Conservation (phyloP, 2,329 filamentous ascomycete genomes). For the Ophiostoma sp. region DNA sequence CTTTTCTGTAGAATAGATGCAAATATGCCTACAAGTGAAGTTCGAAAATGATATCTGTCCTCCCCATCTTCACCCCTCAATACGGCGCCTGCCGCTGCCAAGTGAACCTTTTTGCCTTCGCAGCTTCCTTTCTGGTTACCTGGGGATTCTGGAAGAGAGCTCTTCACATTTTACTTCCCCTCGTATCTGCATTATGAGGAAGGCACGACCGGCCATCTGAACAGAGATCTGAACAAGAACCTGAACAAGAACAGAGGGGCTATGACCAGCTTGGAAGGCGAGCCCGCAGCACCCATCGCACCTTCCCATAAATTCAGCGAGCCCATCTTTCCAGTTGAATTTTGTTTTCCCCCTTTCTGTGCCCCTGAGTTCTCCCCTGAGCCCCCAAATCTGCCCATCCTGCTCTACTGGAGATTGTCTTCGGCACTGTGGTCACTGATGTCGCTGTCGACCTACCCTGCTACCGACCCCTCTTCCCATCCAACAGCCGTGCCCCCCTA, state of each 20-base stretch:
- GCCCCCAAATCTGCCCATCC: neutral
- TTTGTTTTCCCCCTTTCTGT: neutral
- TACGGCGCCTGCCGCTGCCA: constrained; percentile 9
- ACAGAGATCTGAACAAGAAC: neutral
- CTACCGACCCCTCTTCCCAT: neutral
- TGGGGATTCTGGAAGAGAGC: neutral
- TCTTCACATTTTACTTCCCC: neutral
- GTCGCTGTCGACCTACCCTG: neutral
- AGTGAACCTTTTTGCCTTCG: neutral
- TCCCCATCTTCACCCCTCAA: neutral
- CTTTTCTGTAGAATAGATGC: neutral
- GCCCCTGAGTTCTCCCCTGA: neutral
- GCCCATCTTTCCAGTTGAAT: too few relatives aligned
- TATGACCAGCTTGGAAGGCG: neutral
- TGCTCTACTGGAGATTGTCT: neutral
- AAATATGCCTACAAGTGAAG: neutral
- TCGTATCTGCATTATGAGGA: neutral
- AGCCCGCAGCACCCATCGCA: too few relatives aligned
- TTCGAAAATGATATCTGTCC: neutral
- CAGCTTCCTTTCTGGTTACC: neutral
- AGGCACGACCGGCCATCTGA: constrained; percentile 2
- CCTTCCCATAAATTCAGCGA: neutral
- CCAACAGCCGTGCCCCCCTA: neutral
- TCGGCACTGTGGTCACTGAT: neutral
- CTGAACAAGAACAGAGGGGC: neutral